Percentiles rank a stretch among this genome's conserved stretches.
Evolutionary conservation across 2,329 filamentous ascomycete species (phyloP).

Genomic region (Neofusicoccum sp.): DNA sequence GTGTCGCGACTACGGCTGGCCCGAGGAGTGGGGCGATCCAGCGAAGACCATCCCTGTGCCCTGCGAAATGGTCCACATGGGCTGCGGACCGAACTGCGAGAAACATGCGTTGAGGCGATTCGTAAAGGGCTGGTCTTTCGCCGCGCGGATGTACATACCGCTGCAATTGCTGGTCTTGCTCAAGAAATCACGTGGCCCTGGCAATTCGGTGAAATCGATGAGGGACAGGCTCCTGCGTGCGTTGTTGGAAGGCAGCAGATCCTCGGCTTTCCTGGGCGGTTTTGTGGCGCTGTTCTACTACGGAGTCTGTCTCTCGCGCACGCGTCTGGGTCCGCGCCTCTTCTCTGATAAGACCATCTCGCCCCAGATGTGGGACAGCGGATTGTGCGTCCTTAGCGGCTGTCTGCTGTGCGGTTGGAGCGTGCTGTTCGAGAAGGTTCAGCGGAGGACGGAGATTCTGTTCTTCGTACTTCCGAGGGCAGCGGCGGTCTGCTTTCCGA

Average conservation of each 20-base stretch:
- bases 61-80: constrained; percentile 83
- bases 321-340: constrained; percentile 67
- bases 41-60: constrained; percentile 68
- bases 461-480: constrained; percentile 80
- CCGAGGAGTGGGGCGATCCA: constrained; percentile 71
- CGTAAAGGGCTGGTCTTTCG: constrained; percentile 66
- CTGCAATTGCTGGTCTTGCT: constrained; percentile 55
- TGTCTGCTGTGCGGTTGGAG: constrained; percentile 80
- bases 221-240: constrained; percentile 47
- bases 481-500: constrained; percentile 69
- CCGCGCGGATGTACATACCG: constrained; percentile 74
- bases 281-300: constrained; percentile 85
- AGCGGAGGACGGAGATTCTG: constrained; percentile 69
- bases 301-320: constrained; percentile 74
- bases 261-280: constrained; percentile 72
- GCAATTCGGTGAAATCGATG: constrained; percentile 22
- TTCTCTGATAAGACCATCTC: constrained; percentile 56
- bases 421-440: constrained; percentile 67
- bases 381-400: constrained; percentile 68
- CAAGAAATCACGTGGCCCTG: constrained; percentile 18
- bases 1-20: constrained; percentile 69
- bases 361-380: constrained; percentile 58
- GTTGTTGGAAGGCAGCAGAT: constrained; percentile 61
- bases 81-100: constrained; percentile 66
- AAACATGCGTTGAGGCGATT: constrained; percentile 71